Conservation (phyloP, 1,139 yeast genomes). For the Candida tetrigidarum region DNA sequence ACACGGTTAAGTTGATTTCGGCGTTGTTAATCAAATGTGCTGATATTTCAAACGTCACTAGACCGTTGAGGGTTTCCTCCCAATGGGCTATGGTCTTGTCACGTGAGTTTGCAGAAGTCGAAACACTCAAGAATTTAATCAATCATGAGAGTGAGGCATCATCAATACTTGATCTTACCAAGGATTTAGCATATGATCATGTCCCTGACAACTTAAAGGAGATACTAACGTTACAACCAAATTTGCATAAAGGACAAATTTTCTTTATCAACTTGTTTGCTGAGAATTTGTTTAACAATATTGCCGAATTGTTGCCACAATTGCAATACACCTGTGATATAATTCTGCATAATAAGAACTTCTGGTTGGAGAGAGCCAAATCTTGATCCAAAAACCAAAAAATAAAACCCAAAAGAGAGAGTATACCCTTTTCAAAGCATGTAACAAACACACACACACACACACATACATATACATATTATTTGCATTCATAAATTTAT, state of each 20-base stretch:
- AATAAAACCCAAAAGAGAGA: too few species aligned
- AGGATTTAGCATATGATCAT: slow-evolving; percentile 31
- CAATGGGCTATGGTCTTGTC: slow-evolving; percentile 86
- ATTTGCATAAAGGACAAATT: slow-evolving; percentile 74
- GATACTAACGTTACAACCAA: slow-evolving; percentile 48
- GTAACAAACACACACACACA: neutral
- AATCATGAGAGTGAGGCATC: slow-evolving; percentile 22
- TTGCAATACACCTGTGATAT: slow-evolving; percentile 56
- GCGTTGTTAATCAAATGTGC: slow-evolving; percentile 87
- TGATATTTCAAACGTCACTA: slow-evolving; percentile 88
- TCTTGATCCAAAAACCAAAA: neutral
- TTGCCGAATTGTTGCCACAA: slow-evolving; percentile 60
- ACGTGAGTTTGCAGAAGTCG: slow-evolving; percentile 76
- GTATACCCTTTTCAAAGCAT: neutral
- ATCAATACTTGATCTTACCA: slow-evolving; percentile 10
- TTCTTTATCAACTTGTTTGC: slow-evolving; percentile 88
- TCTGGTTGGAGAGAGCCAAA: slow-evolving; percentile 35
- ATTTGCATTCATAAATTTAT: neutral
- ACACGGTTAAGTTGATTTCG: slow-evolving; percentile 53
- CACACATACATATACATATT: neutral
- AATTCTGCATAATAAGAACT: slow-evolving; percentile 46
- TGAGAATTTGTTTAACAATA: slow-evolving; percentile 67
- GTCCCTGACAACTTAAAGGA: slow-evolving; percentile 37
- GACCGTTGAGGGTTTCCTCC: slow-evolving; percentile 75
- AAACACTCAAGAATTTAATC: slow-evolving; percentile 52